A percentile compares a stretch with the other conserved stretches of the same genome.
Evolutionary conservation across 2,329 filamentous ascomycete genomes (phyloP).

Genomic region (Plectosphaerella plurivora): DNA sequence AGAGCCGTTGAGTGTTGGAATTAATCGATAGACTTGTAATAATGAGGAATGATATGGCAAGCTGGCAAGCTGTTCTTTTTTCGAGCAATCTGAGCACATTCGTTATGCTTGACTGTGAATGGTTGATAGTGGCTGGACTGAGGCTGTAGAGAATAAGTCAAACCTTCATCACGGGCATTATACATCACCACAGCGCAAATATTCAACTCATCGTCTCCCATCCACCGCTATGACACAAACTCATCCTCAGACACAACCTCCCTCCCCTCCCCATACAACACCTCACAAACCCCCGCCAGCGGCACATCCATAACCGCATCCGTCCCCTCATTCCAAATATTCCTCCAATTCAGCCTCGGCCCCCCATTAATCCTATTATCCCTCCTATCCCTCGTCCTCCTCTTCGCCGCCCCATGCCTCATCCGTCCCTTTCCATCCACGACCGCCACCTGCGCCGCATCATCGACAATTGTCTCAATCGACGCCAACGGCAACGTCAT

Average conservation of each 20-base stretch:
- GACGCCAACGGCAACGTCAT: slow-evolving; percentile 75
- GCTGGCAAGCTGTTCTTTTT: too few relatives aligned
- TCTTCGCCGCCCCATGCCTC: slow-evolving; percentile 25
- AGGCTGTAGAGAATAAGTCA: too few relatives aligned
- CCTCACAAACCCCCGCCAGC: slow-evolving; percentile 89
- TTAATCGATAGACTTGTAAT: neutral
- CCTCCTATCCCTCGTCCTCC: slow-evolving; percentile 22
- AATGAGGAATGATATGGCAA: too few relatives aligned
- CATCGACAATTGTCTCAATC: slow-evolving; percentile 88
- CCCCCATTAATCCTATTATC: slow-evolving; percentile 30
- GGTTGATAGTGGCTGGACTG: too few relatives aligned
- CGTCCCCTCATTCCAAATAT: slow-evolving; percentile 85
- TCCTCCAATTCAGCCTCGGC: slow-evolving; percentile 63
- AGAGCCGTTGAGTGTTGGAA: neutral
- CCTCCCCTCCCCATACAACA: slow-evolving; percentile 70
- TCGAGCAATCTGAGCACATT: too few relatives aligned
- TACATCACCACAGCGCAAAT: too few relatives aligned
- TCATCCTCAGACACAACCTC: slow-evolving; percentile 18
- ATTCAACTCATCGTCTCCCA: too few relatives aligned
- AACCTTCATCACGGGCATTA: neutral
- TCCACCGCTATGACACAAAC: slow-evolving; percentile 4
- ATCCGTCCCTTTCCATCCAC: slow-evolving; percentile 66
- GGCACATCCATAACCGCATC: slow-evolving; percentile 98
- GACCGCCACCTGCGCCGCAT: slow-evolving; percentile 78
- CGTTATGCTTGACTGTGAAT: too few relatives aligned